Conservation (phyloP, 1,284 basidiomycete species). For the Pseudozyma tsukubaensis region DNA sequence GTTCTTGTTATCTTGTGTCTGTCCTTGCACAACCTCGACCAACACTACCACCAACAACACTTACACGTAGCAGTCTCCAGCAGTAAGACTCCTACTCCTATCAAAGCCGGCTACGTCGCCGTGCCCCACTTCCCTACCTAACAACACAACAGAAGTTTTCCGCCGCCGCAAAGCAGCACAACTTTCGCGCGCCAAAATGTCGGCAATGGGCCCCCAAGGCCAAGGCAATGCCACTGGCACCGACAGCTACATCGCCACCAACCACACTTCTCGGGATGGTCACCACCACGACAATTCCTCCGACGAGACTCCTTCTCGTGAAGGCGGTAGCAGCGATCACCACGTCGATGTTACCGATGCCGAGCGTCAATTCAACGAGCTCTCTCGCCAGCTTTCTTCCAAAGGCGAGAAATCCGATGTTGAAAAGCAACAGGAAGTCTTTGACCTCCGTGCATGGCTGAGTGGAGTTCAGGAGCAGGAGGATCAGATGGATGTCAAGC, state of each 20-base stretch:
- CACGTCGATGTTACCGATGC: constrained; percentile 45
- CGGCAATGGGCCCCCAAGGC: constrained; percentile 19
- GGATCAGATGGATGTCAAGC: constrained; percentile 36
- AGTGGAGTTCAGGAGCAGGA: constrained; percentile 33
- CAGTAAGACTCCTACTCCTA: not conserved
- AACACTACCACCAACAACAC: too few species aligned
- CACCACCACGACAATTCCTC: constrained; percentile 18
- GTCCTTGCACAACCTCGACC: too few species aligned
- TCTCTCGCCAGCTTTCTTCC: constrained; percentile 38
- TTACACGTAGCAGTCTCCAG: too few species aligned
- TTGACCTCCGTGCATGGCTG: constrained; percentile 43
- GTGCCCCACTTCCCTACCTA: too few species aligned
- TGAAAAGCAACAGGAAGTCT: constrained; percentile 30
- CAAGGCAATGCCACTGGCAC: constrained; percentile 25
- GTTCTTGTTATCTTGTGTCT: too few species aligned
- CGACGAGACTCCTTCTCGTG: constrained; percentile 16
- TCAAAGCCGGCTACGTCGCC: not conserved
- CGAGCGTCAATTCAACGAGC: constrained; percentile 35
- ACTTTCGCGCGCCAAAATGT: constrained; percentile 12
- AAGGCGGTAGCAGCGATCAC: constrained; percentile 15
- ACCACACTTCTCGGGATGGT: constrained; percentile 18
- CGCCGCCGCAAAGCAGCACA: not conserved
- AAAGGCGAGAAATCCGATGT: constrained; percentile 26
- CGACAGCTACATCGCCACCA: constrained; percentile 36
- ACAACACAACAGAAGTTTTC: not conserved